Evolutionary conservation across 2,329 filamentous ascomycete genomes (phyloP), one percentile per base, ranked within the genome.

Genomic region (Microdochium trichocladiopsis): DNA sequence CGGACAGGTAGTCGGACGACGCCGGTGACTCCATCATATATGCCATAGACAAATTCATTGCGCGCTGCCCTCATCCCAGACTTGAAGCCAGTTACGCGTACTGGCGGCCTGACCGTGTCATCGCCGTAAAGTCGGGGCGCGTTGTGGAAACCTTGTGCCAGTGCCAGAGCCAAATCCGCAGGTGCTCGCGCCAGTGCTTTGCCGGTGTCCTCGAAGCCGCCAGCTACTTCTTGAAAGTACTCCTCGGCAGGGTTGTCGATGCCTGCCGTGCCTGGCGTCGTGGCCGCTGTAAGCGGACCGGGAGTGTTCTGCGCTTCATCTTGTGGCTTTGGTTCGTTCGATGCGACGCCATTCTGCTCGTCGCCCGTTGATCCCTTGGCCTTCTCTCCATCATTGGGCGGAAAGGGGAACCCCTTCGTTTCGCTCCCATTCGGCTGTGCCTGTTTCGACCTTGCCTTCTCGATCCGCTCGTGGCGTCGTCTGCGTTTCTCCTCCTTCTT

Each of bases 101-200:
- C 75, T 1, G 83, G 82, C 2, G 77, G 76, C 3, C 86, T 77
- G 2, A 89, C 86, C 1, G 84, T 88, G 49, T 82, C 77, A 59
- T 89, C 86, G 14, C 84, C 85, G 58, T 88, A 89, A 0, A 89
- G 72, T 2, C 83, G 77, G 1, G 85, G 85, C 0, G 83, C 83
- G 57, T 88, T 88, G 63, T 88, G 84, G 56, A 88, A 87, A 1
- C 84, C 85, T 61, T 87, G 83, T 1, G 82, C 82, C 2, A 88
- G 63, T 0, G 82, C 81, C 41, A 87, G 67, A 0, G 78, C 74
- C 2, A 87, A 64, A 58, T 85, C 77, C 57, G 86, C 78, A 0
- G 85, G 85, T 0, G 81, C 78, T 55, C 71, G 73, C 6, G 72
- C 73, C 3, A 85, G 66, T 3, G 81, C 78, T 2, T 69, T 62